These are phyloP conservation scores for Tolypocladium cylindrosporum DNA, from an alignment of 2,329 filamentous ascomycete species.

Conservation along the genomic window DNA sequence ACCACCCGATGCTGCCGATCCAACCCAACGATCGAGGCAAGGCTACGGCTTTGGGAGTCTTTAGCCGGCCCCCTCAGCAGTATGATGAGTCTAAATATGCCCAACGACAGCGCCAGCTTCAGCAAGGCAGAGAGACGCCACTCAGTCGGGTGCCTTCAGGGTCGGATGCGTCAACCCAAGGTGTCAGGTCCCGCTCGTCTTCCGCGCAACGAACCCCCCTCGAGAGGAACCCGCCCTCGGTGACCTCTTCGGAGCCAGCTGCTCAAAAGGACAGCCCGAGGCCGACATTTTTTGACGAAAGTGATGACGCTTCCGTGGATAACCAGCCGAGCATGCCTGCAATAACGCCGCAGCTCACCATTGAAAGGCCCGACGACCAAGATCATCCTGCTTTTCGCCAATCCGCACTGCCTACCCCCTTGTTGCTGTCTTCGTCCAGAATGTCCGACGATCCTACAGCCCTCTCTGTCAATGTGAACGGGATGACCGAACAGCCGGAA, in stretches of 20 bases:
- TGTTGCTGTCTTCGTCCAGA: constrained; percentile 21
- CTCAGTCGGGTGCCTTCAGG: constrained; percentile 34
- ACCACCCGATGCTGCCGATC: constrained; percentile 54
- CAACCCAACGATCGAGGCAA: constrained; percentile 72
- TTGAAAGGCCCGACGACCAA: constrained; percentile 39
- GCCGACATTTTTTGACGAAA: constrained; percentile 34
- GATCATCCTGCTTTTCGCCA: constrained; percentile 46
- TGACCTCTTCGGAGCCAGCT: constrained; percentile 14
- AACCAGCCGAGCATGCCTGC: constrained; percentile 4
- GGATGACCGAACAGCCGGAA: constrained; percentile 15
- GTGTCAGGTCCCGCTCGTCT: constrained; percentile 34
- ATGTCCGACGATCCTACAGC: constrained; percentile 14
- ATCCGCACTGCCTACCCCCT: constrained; percentile 32
- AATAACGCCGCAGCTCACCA: constrained; percentile 23
- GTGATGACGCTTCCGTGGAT: constrained; percentile 24
- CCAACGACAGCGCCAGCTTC: constrained; percentile 71
- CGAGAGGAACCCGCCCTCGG: constrained; percentile 21
- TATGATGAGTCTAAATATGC: constrained; percentile 83
- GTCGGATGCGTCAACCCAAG: constrained; percentile 29
- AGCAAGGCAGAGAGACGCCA: constrained; percentile 61
- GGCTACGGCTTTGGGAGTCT: constrained; percentile 56
- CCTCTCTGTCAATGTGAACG: constrained; percentile 13
- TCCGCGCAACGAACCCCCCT: constrained; percentile 27
- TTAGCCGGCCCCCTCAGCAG: constrained; percentile 60
- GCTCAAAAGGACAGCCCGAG: constrained; percentile 21